Base-by-base conservation (phyloP, 805 yeast species). In the Pichia eremophila region DNA sequence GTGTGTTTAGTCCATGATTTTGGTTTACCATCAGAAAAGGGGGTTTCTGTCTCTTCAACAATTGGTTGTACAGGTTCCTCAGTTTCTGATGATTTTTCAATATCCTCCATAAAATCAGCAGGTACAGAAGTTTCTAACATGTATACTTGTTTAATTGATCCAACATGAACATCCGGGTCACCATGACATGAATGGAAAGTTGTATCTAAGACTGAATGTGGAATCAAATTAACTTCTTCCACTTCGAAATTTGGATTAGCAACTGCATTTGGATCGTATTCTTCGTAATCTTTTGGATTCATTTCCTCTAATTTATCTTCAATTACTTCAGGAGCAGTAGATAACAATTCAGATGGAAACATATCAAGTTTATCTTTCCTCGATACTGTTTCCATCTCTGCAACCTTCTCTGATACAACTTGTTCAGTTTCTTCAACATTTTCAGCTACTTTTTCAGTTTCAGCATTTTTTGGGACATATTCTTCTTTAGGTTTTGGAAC, bases 81-180 rank as follows among this genome's bases (percentile, higher is more conserved):
- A 17, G 40, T 7, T 34, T 34, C 28, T 5, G 28, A 12, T 22
- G 35, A 22, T 8, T 31, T 36, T 36, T 35, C 45, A 8, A 11
- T 14, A 15, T 44, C 46, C 4, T 43, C 49, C 14, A 25, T 18
- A 36, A 35, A 5, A 14, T 34, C 40, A 22, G 39, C 43, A 14
- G 49, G 47, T 1, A 34, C 19, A 4, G 44, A 15, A 2, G 45
- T 35, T 34, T 39, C 39, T 3, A 48, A 19, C 28, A 48, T 19
- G 17, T 35, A 35, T 5, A 52, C 55, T 15, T 44, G 27, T 6
- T 40, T 46, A 8, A 49, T 43, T 22, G 47, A 52, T 1, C 55
- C 55, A 34, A 52, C 55, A 38, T 52, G 51, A 25, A 48, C 51
- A 39, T 48, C 50, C 2, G 50, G 50, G 29, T 52, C 55, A 28